Evolutionary conservation across 352 stramenopile genomes (phyloP), one percentile per base, ranked within the genome.

Genomic region (Globisporangium splendens): DNA sequence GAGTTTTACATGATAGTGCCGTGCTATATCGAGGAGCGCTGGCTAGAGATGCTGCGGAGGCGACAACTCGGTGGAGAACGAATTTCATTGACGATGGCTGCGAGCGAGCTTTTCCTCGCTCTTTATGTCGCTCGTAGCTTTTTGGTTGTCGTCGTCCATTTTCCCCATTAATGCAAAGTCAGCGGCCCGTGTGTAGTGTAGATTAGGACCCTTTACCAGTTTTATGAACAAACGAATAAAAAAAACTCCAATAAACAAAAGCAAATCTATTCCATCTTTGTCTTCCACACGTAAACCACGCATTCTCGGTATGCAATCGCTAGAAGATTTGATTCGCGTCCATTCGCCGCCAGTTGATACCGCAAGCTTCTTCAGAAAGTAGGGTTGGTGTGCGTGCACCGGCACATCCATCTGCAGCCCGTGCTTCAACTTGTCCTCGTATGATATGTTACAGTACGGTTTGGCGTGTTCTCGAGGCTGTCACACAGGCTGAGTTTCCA

Each of bases 1-100:
- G 65, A 91, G 82, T 69, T 86, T 86, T 65, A 94, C 77, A 60
- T 94, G 86, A 43, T 43, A 43, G 38, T 43, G 38, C 35, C 11
- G 10, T 17, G 38, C 38, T 43, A 43, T 43, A 43, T 43, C 38
- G 38, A 43, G 41, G 20, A 31, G 31, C 33, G n/a, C 31, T 13
- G 28, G 38, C 8, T 17, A 3, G 38, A 43, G 14, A 17, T 17
- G 13, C 8, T 12, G 28, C 3, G 22, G 31, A 33, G 46, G 17
- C 17, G 43, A 17, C 28, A 31, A 5, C 24, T 5, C 24, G 24
- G 24, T 31, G 33, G 31, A 53, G 44, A 39, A 13, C 33, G 46
- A 41, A 21, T 17, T 46, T 46, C 54, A 42, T 24, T 8, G 38
- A 41, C 22, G 31, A 46, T 17, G 15, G n/a, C 28, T 7, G 28